These are phyloP conservation scores for Paecilomyces sp. DNA, from an alignment of 2,329 filamentous ascomycete genomes.

Conservation along the genomic window DNA sequence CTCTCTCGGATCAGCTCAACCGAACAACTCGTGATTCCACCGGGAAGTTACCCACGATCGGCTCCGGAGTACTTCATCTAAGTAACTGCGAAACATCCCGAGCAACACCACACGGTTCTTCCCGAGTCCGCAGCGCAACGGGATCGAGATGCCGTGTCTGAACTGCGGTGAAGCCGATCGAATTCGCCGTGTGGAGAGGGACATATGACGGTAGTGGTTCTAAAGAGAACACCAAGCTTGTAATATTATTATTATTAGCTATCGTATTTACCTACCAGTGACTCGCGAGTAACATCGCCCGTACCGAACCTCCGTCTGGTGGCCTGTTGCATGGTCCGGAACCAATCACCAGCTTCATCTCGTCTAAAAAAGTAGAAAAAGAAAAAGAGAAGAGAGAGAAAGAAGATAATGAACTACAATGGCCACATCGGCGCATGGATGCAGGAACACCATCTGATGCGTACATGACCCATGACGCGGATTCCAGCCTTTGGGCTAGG, in stretches of 20 bases:
- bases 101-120: not conserved
- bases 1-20: not conserved
- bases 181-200: not conserved
- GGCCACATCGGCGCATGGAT: not conserved
- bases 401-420: not conserved
- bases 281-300: too few species aligned
- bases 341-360: too few species aligned
- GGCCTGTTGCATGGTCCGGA: too few species aligned
- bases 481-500: too few species aligned
- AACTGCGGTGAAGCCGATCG: not conserved
- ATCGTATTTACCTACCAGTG: too few species aligned
- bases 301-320: too few species aligned
- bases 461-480: not conserved
- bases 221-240: too few species aligned
- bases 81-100: not conserved
- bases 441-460: not conserved
- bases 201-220: too few species aligned
- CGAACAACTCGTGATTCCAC: not conserved
- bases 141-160: not conserved
- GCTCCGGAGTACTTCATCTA: too few species aligned
- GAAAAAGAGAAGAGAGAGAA: not conserved
- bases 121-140: not conserved
- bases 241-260: too few species aligned
- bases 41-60: not conserved
- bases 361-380: too few species aligned